Conservation (phyloP, 768 basidiomycete genomes). For the Hygrocybe coccinea region DNA sequence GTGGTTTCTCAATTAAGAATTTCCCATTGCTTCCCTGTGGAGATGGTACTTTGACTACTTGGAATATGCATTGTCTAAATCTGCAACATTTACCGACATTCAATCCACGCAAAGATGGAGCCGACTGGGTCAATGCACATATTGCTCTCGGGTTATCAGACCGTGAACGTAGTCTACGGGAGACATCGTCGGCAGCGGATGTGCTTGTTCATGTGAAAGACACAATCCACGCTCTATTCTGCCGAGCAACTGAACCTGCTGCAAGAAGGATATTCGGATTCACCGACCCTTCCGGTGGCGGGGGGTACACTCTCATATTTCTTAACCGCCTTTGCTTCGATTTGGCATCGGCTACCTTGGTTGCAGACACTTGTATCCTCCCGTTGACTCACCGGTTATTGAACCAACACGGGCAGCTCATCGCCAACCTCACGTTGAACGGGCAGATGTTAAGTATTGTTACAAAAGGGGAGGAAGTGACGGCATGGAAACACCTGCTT, state of each 20-base stretch:
- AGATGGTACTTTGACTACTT: constrained; percentile 10
- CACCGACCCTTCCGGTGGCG: constrained; percentile 15
- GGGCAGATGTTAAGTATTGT: background rate
- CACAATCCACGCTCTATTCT: constrained; percentile 11
- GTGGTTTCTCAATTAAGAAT: constrained; percentile 21
- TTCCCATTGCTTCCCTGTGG: constrained; percentile 25
- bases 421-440: background rate
- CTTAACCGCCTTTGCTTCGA: constrained; percentile 45
- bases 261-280: constrained; percentile 20
- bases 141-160: constrained; percentile 10
- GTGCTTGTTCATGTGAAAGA: constrained; percentile 12
- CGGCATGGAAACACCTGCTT: constrained; percentile 48
- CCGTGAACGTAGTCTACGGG: constrained; percentile 11
- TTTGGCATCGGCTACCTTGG: constrained; percentile 43
- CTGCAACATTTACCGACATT: constrained; percentile 24
- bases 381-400: constrained; percentile 29
- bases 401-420: background rate
- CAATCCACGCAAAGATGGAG: constrained; percentile 8
- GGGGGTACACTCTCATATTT: constrained; percentile 41
- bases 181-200: background rate
- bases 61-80: constrained; percentile 35
- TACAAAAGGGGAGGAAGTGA: constrained; percentile 31
- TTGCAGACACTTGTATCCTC: constrained; percentile 47
- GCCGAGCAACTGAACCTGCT: background rate
- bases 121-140: constrained; percentile 14